These are phyloP conservation scores for Clohesyomyces aquaticus DNA, from an alignment of 495 filamentous ascomycete species.

Conservation along the genomic window DNA sequence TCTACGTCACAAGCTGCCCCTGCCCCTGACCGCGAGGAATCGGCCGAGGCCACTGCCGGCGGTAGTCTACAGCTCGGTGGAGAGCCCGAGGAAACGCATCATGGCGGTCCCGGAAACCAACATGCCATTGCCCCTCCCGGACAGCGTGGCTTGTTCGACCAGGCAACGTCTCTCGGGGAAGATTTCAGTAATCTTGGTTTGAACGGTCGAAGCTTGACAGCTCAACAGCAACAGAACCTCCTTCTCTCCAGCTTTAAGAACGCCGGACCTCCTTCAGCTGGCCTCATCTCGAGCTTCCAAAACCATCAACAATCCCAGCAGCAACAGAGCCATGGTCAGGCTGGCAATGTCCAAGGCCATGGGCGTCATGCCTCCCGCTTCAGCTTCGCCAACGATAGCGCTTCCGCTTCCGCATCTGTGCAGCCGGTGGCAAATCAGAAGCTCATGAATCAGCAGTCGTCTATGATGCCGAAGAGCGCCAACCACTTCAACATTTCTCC, in stretches of 20 bases:
- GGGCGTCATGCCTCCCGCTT: conserved; percentile 85
- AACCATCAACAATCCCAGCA: conserved; percentile 48
- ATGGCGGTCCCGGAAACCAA: conserved; percentile 50
- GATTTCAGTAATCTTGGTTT: conserved; percentile 60
- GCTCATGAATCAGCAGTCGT: conserved; percentile 85
- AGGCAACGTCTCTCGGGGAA: conserved; percentile 52
- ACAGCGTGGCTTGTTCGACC: conserved; percentile 61
- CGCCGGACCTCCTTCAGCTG: conserved; percentile 54
- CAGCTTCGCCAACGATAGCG: conserved; percentile 79
- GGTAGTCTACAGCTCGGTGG: conserved; percentile 89
- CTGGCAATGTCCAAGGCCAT: conserved; percentile 68
- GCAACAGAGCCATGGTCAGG: conserved; percentile 47
- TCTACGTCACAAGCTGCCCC: conserved; percentile 54
- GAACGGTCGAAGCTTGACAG: conserved; percentile 72
- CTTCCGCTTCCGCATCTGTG: conserved; percentile 64
- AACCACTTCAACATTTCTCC: conserved; percentile 56
- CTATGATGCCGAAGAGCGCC: conserved; percentile 71
- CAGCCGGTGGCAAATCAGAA: conserved; percentile 84
- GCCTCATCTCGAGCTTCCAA: conserved; percentile 63
- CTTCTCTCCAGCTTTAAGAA: conserved; percentile 61
- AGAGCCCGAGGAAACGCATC: conserved; percentile 75
- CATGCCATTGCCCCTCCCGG: conserved; percentile 75
- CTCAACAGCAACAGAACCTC: conserved; percentile 74
- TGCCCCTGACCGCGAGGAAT: conserved; percentile 38
- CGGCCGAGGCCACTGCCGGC: conserved; percentile 64